A percentile compares a stretch with the other conserved stretches of the same genome.
Evolutionary conservation across 352 stramenopile genomes (phyloP).

Genomic region (Globisporangium megalacanthum): DNA sequence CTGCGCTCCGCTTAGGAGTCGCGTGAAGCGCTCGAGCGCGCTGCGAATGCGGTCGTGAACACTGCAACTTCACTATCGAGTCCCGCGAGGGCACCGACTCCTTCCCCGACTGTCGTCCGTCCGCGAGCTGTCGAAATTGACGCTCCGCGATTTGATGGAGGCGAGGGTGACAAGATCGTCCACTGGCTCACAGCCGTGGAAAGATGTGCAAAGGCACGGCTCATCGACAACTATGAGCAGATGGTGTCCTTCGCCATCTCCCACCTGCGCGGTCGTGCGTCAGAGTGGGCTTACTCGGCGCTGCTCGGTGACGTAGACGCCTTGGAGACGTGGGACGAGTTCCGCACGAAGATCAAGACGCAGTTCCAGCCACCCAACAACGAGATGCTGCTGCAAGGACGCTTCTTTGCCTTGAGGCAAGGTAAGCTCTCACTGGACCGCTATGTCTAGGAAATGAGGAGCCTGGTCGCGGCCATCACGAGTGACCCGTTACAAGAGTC

Average conservation of each 20-base stretch:
- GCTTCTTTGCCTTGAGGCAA: slow-evolving; percentile 3
- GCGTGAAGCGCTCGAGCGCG: too few species aligned
- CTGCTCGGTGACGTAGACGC: not conserved
- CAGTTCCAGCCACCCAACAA: slow-evolving; percentile 2
- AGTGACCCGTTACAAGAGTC: slow-evolving; percentile 3
- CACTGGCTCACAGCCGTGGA: not conserved
- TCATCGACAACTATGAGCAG: not conserved
- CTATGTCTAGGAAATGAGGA: slow-evolving; percentile 1
- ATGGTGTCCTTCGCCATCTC: not conserved
- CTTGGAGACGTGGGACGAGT: not conserved
- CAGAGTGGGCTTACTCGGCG: slow-evolving; percentile 1
- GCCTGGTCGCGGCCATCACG: slow-evolving; percentile 1
- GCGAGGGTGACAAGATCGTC: not conserved
- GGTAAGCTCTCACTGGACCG: not conserved
- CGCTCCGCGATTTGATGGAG: not conserved
- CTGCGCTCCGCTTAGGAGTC: too few species aligned
- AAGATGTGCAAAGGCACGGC: not conserved
- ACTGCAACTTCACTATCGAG: too few species aligned
- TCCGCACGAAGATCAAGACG: not conserved
- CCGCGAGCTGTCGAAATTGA: not conserved
- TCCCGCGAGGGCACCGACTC: too few species aligned
- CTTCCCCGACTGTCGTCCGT: too few species aligned
- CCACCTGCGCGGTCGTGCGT: not conserved
- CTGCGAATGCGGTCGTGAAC: too few species aligned
- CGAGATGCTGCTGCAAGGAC: slow-evolving; percentile 2